phyloP scores from a whole-genome alignment of 177 flowering plant species.

The Vitis hybrid region DNA sequence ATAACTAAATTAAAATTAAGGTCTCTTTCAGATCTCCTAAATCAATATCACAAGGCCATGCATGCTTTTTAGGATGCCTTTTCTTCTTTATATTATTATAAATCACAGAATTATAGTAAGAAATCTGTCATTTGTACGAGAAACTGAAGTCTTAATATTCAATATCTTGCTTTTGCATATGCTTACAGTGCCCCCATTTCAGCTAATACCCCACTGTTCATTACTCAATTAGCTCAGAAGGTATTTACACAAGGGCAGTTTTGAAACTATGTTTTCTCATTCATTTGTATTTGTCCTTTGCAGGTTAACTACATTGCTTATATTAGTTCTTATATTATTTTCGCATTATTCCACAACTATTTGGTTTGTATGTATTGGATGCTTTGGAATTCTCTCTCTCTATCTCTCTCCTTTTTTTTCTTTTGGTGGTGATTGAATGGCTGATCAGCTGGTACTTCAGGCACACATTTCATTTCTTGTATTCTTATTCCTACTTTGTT shows the following conservation, averaged over 20 bases:
- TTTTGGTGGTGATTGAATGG: not conserved
- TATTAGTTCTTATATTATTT: not conserved
- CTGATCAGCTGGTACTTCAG: not conserved
- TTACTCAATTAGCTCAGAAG: slow-evolving; percentile 3
- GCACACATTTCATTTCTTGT: too few species aligned
- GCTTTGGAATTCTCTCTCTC: not conserved
- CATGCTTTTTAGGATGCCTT: slow-evolving; percentile 17
- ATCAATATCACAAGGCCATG: slow-evolving; percentile 9
- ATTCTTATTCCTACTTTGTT: too few species aligned
- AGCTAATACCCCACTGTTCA: slow-evolving; percentile 9
- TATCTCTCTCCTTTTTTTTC: too few species aligned
- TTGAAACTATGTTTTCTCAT: not conserved
- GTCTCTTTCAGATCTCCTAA: slow-evolving; percentile 11
- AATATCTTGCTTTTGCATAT: not conserved
- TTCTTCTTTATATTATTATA: not conserved
- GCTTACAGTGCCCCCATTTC: not conserved
- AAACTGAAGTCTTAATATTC: not conserved
- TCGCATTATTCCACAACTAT: not conserved
- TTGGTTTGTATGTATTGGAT: not conserved
- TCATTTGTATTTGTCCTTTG: slow-evolving; percentile 7
- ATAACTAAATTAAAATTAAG: slow-evolving; percentile 16
- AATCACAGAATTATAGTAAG: not conserved
- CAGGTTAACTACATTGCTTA: slow-evolving; percentile 20
- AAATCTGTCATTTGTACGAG: not conserved
- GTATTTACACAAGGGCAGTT: slow-evolving; percentile 12